Evolutionary conservation across 805 yeast genomes (phyloP), one percentile per base, ranked within the genome.

Genomic region (Kodamaea nitidulidarum): DNA sequence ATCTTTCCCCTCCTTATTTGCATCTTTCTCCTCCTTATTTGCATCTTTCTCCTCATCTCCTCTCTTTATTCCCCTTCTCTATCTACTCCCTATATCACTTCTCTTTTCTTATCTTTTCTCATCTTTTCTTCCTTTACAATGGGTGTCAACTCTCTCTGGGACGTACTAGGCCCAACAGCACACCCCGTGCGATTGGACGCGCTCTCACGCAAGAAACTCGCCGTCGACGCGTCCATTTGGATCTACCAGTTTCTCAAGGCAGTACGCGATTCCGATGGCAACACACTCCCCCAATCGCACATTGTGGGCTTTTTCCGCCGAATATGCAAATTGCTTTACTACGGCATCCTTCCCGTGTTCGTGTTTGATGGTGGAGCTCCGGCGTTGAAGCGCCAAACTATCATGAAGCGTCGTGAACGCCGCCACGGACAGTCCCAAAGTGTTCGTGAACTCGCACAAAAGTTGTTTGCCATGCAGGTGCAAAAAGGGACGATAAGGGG

Each of bases 181-280:
- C 71, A 84, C 36, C 96, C 99, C 0, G 95, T 93, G 2, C 73
- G 91, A 39, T 71, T 93, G 20, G 98, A 91, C 57, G 81, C 95
- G 0, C 70, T 93, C 25, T 75, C 84, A 15, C 80, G 88, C 42
- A 84, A 82, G 55, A 70, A 75, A 38, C 67, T 93, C 51, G 98
- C 98, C 0, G 91, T 93, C 6, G 99, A 93, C 69, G 99, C 98
- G 1, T 91, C 98, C 2, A 93, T 93, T 47, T 93, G 99, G 99
- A 84, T 93, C 39, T 93, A 93, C 56, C 99, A 93, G 59, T 93
- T 93, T 55, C 67, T 93, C 47, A 93, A 91, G 58, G 98, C 98
- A 1, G 95, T 93, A 15, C 73, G 98, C 49, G 95, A 88, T 56
- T 64, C 76, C 28, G 83, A 84, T 21, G 98, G 98, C 6, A 77